phyloP scores from a whole-genome alignment of 805 yeast genomes.

The Candida berthetii region DNA sequence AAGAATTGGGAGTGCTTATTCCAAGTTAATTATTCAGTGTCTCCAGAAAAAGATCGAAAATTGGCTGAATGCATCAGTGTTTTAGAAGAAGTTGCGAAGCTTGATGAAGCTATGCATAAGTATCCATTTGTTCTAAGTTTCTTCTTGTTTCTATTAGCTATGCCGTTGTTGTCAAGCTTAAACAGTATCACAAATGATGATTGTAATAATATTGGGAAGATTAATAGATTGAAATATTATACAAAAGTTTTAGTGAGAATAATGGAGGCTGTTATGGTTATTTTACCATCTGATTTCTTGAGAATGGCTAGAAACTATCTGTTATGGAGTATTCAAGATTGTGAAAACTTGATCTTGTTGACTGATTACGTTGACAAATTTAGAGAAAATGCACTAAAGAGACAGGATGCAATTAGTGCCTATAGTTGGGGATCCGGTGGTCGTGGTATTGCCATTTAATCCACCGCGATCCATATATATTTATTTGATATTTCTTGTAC shows the following conservation, averaged over 20 bases:
- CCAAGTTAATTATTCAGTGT: slow-evolving; percentile 9
- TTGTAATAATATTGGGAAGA: slow-evolving; percentile 8
- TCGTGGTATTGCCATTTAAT: slow-evolving; percentile 27
- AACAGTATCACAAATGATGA: slow-evolving; percentile 13
- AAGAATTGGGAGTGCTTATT: slow-evolving; percentile 9
- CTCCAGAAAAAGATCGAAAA: slow-evolving; percentile 8
- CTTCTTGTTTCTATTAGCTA: slow-evolving; percentile 14
- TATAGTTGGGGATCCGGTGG: slow-evolving; percentile 32
- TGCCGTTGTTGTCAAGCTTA: slow-evolving; percentile 13
- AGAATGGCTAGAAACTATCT: slow-evolving; percentile 17
- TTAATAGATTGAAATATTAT: slow-evolving; percentile 17
- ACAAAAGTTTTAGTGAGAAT: slow-evolving; percentile 16
- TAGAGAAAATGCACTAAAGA: slow-evolving; percentile 14
- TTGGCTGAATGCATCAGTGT: slow-evolving; percentile 12
- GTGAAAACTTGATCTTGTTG: slow-evolving; percentile 15
- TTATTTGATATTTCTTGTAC: no score
- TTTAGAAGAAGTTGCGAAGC: slow-evolving; percentile 10
- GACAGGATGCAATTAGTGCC: slow-evolving; percentile 23
- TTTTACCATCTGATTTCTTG: slow-evolving; percentile 20
- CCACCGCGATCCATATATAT: no score
- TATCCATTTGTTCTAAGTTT: slow-evolving; percentile 16
- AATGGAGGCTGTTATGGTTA: slow-evolving; percentile 21
- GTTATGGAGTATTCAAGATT: slow-evolving; percentile 15
- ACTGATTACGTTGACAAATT: slow-evolving; percentile 13
- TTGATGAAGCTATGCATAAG: slow-evolving; percentile 13